A percentile compares a stretch with the other conserved stretches of the same genome.
phyloP scores from a whole-genome alignment of 164 flowering plant species.

The Aristolochia californica region DNA sequence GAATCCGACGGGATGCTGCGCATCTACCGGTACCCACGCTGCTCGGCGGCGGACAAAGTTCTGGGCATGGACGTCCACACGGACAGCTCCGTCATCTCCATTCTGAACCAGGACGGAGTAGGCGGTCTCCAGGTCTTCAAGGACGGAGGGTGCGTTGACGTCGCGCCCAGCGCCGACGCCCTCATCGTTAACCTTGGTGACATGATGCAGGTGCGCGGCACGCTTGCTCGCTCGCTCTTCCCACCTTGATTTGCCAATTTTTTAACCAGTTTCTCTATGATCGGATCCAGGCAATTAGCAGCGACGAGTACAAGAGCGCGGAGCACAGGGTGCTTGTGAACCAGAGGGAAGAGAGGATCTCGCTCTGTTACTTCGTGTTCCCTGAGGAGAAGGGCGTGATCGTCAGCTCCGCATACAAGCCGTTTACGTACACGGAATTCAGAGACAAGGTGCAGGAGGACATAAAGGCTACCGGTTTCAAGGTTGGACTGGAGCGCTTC shows the following conservation, averaged over 20 bases:
- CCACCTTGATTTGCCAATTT: no score
- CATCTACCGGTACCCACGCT: constrained; percentile 40
- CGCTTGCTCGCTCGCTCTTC: no score
- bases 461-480: constrained; percentile 31
- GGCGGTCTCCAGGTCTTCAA: constrained; percentile 52
- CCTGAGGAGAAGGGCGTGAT: constrained; percentile 38
- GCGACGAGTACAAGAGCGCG: constrained; percentile 52
- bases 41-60: constrained; percentile 1
- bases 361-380: constrained; percentile 64
- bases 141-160: constrained; percentile 36
- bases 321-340: constrained; percentile 47
- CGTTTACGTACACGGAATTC: constrained; percentile 54
- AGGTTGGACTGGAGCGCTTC: constrained; percentile 40
- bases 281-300: constrained; percentile 39
- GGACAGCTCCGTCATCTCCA: constrained; percentile 54
- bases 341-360: constrained; percentile 33
- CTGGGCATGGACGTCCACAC: constrained; percentile 49
- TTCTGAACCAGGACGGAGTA: constrained; percentile 44
- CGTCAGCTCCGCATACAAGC: constrained; percentile 43
- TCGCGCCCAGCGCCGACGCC: constrained; percentile 30
- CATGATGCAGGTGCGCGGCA: constrained; percentile 59
- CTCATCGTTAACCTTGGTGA: constrained; percentile 68
- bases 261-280: no score
- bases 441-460: constrained; percentile 46
- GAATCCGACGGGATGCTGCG: constrained; percentile 33